Evolutionary conservation across 1,139 yeast species (phyloP).

Genomic region (Komagataea norvegica): DNA sequence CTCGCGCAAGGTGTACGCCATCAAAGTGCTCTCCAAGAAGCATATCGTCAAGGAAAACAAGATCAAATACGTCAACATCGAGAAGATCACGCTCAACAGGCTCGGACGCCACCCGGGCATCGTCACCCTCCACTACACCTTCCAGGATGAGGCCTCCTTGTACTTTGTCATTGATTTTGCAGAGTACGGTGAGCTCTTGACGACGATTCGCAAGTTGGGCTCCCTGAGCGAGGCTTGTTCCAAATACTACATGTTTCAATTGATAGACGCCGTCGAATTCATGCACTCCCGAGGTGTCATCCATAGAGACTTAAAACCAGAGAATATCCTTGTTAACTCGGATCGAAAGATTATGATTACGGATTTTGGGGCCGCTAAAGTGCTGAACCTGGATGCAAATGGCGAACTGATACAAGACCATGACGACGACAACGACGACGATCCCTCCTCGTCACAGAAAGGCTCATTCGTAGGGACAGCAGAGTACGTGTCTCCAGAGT

Average conservation of each 20-base stretch:
- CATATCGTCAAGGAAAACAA: constrained; percentile 94
- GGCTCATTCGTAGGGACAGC: constrained; percentile 86
- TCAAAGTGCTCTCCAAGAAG: constrained; percentile 84
- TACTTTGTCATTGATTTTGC: constrained; percentile 94
- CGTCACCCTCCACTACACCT: constrained; percentile 83
- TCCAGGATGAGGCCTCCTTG: constrained; percentile 83
- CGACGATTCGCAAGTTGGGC: constrained; percentile 71
- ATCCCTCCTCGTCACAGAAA: constrained; percentile 29
- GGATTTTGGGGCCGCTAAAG: constrained; percentile 77
- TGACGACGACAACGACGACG: no score
- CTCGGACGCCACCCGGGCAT: constrained; percentile 85
- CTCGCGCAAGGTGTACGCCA: constrained; percentile 74
- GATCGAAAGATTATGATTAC: constrained; percentile 68
- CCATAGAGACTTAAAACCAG: constrained; percentile 80
- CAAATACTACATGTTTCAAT: constrained; percentile 62
- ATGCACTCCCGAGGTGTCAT: constrained; percentile 74
- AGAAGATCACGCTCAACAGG: constrained; percentile 84
- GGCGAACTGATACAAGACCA: constrained; percentile 23
- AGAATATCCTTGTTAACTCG: constrained; percentile 61
- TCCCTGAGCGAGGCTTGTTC: constrained; percentile 76
- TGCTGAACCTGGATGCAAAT: constrained; percentile 40
- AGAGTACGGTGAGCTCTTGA: constrained; percentile 83
- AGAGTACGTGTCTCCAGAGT: constrained; percentile 72
- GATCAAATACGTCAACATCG: constrained; percentile 93
- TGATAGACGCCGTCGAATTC: constrained; percentile 59